Evolutionary conservation across 257 asterid species (phyloP).

Genomic region (Nicotiana benthamiana): DNA sequence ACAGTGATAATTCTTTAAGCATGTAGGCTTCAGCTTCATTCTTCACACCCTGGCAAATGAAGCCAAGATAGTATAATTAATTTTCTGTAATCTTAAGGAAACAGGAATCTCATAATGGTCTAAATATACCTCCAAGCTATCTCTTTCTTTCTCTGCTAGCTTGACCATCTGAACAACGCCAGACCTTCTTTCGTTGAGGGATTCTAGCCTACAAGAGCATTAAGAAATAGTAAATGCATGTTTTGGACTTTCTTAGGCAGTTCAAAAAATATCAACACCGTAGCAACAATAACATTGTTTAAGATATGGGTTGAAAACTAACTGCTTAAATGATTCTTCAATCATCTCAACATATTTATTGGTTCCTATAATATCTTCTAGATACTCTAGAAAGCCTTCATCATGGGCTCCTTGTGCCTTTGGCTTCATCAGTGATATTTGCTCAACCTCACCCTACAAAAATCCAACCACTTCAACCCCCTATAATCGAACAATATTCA

Average conservation of each 20-base stretch:
- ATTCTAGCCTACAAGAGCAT: constrained; percentile 54
- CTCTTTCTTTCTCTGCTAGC: constrained; percentile 96
- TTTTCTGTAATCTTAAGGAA: neutral
- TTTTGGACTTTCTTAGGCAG: neutral
- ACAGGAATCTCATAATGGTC: neutral
- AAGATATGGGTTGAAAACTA: constrained; percentile 20
- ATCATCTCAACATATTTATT: constrained; percentile 89
- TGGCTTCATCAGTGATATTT: constrained; percentile 96
- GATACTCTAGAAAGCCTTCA: constrained; percentile 97
- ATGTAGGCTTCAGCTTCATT: constrained; percentile 94
- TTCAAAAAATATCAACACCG: neutral
- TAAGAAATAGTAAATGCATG: neutral
- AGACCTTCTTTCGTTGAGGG: constrained; percentile 75
- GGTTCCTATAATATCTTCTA: constrained; percentile 97
- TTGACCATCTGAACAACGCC: constrained; percentile 98
- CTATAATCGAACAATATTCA: neutral
- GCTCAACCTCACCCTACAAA: constrained; percentile 97
- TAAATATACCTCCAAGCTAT: constrained; percentile 73
- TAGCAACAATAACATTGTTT: neutral
- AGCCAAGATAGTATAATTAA: constrained; percentile 8
- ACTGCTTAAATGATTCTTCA: constrained; percentile 88
- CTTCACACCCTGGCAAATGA: constrained; percentile 58
- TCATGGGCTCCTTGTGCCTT: constrained; percentile 98
- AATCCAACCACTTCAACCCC: neutral
- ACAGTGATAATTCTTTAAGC: constrained; percentile 79